Conservation (phyloP, 768 basidiomycete genomes). For the Rhizopogon salebrosus region DNA sequence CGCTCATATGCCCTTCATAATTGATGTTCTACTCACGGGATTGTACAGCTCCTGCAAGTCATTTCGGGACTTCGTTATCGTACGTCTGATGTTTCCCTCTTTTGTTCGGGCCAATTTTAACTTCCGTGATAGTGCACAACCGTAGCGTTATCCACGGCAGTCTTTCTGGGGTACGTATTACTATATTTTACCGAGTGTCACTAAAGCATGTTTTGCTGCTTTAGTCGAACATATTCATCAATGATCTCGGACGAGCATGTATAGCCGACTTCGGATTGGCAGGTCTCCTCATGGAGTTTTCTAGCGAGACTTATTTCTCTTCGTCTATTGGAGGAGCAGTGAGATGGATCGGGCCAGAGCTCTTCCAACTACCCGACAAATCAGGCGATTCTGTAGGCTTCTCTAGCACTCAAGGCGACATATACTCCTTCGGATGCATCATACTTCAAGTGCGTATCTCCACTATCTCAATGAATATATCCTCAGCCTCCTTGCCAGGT, state of each 20-base stretch:
- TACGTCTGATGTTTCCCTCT: not conserved
- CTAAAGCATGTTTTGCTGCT: not conserved
- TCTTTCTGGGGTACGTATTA: conserved; percentile 9
- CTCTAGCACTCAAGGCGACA: not conserved
- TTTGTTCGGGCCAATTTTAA: not conserved
- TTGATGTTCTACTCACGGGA: not conserved
- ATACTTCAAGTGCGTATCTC: conserved; percentile 21
- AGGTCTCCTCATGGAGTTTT: conserved; percentile 4
- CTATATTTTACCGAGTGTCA: not conserved
- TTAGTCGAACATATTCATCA: conserved; percentile 8
- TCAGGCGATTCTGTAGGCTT: not conserved
- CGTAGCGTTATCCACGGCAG: conserved; percentile 2
- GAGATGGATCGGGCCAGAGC: conserved; percentile 8
- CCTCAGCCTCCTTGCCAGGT: conserved; percentile 1
- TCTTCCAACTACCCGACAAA: not conserved
- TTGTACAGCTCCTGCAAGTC: not conserved
- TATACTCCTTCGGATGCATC: conserved; percentile 23
- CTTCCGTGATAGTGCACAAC: conserved; percentile 1
- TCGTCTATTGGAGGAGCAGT: conserved; percentile 1
- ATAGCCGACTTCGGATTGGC: conserved; percentile 7
- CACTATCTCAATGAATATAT: conserved; percentile 8
- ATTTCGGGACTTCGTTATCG: conserved; percentile 4
- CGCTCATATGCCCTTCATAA: not conserved
- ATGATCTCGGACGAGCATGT: conserved; percentile 1
- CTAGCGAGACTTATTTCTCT: conserved; percentile 3